phyloP scores from a whole-genome alignment of 1,284 basidiomycete genomes.

The Fomitopsis betulina region DNA sequence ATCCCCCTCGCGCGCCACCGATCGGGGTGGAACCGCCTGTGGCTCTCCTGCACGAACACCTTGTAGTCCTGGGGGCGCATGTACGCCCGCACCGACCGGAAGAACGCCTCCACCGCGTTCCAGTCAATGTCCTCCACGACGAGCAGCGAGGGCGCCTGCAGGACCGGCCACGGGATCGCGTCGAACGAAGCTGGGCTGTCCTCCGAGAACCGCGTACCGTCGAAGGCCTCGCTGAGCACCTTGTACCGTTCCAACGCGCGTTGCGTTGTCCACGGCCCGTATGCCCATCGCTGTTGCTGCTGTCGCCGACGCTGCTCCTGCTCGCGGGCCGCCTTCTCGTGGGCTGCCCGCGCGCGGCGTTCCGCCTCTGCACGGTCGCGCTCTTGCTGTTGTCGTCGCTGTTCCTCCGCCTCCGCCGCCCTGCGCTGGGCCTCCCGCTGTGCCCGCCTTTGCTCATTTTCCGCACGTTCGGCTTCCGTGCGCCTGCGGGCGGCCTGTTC shows the following conservation, averaged over 20 bases:
- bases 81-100: constrained; percentile 41
- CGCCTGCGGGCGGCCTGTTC: constrained; percentile 46
- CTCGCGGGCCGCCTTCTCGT: constrained; percentile 30
- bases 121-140: constrained; percentile 63
- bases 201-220: constrained; percentile 48
- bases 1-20: constrained; percentile 56
- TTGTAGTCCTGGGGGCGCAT: constrained; percentile 59
- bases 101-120: constrained; percentile 67
- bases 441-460: constrained; percentile 35
- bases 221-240: constrained; percentile 55
- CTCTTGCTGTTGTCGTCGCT: constrained; percentile 20
- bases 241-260: constrained; percentile 66
- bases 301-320: constrained; percentile 24
- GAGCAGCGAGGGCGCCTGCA: constrained; percentile 45
- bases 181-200: constrained; percentile 50
- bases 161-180: constrained; percentile 68
- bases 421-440: constrained; percentile 33
- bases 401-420: constrained; percentile 28
- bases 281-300: constrained; percentile 45
- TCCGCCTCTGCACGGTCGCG: constrained; percentile 22
- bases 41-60: constrained; percentile 60
- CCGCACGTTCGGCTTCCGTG: constrained; percentile 38
- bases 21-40: constrained; percentile 66
- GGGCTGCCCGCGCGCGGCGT: constrained; percentile 25
- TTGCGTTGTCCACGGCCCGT: constrained; percentile 51